Conservation (phyloP, 305 asterid species). For the Fraxinus latifolia region DNA sequence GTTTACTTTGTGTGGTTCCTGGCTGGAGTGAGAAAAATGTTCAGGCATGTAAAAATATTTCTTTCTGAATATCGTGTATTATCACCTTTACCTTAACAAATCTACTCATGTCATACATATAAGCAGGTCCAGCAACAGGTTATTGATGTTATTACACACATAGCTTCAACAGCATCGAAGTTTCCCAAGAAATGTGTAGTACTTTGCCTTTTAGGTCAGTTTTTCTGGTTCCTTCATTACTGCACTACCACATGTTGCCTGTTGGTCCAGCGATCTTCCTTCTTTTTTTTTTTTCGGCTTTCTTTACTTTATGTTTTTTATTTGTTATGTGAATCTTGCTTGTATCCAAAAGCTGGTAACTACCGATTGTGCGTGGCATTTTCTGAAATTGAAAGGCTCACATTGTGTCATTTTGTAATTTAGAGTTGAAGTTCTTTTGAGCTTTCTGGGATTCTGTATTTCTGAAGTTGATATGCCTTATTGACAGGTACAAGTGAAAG, state of each 20-base stretch:
- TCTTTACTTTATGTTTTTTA: not conserved
- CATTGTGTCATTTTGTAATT: constrained; percentile 13
- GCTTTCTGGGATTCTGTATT: constrained; percentile 19
- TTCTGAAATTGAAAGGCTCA: constrained; percentile 18
- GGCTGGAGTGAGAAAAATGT: constrained; percentile 99
- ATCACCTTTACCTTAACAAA: constrained; percentile 17
- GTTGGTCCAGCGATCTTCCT: not conserved
- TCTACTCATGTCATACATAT: constrained; percentile 24
- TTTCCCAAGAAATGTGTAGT: constrained; percentile 91
- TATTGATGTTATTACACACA: constrained; percentile 65
- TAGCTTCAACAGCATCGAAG: constrained; percentile 77
- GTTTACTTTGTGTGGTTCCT: constrained; percentile 85
- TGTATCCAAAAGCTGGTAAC: not conserved
- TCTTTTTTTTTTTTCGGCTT: not conserved
- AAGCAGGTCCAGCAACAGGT: constrained; percentile 97
- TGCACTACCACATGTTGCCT: not conserved
- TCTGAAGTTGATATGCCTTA: constrained; percentile 19
- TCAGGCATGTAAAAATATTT: constrained; percentile 53
- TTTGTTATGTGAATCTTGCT: constrained; percentile 10
- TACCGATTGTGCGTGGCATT: constrained; percentile 6
- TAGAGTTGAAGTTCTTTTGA: not conserved
- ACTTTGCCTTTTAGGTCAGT: constrained; percentile 77
- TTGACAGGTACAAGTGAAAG: constrained; percentile 78
- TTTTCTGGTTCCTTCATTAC: not conserved
- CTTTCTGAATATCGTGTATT: constrained; percentile 13